Evolutionary conservation across 2,329 filamentous ascomycete genomes (phyloP).

Genomic region (Cercospora beticola): DNA sequence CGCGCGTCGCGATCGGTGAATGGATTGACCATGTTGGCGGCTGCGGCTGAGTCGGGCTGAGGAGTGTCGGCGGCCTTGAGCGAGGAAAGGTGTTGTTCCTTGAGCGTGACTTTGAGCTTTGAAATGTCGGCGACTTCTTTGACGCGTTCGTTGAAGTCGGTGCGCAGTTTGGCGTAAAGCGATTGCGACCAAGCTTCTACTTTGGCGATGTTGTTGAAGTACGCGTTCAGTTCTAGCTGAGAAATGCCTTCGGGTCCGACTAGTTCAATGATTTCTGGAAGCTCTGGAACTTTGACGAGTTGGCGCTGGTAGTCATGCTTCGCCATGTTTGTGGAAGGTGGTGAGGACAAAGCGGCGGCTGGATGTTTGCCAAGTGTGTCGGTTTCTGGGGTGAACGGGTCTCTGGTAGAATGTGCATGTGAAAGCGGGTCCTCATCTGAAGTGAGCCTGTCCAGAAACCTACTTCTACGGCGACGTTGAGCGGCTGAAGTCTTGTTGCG

Average conservation of each 20-base stretch:
- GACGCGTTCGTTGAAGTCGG: constrained; percentile 1
- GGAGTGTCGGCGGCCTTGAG: not conserved
- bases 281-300: not conserved
- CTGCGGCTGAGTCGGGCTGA: not conserved
- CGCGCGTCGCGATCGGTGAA: not conserved
- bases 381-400: not conserved
- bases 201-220: constrained; percentile 3
- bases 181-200: not conserved
- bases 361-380: not conserved
- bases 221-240: not conserved
- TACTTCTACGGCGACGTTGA: not conserved
- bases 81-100: not conserved
- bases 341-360: not conserved
- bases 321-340: not conserved
- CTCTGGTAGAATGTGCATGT: not conserved
- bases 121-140: not conserved
- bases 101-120: not conserved
- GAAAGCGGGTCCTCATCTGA: not conserved
- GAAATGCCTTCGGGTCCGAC: not conserved
- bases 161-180: not conserved
- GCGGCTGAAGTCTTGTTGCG: not conserved
- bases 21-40: not conserved
- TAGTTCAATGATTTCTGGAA: not conserved
- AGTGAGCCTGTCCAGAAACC: constrained; percentile 2
- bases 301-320: not conserved